A percentile compares a stretch with the other conserved stretches of the same genome.
Evolutionary conservation across 768 basidiomycete genomes (phyloP).

Genomic region (Cubamyces lactineus): DNA sequence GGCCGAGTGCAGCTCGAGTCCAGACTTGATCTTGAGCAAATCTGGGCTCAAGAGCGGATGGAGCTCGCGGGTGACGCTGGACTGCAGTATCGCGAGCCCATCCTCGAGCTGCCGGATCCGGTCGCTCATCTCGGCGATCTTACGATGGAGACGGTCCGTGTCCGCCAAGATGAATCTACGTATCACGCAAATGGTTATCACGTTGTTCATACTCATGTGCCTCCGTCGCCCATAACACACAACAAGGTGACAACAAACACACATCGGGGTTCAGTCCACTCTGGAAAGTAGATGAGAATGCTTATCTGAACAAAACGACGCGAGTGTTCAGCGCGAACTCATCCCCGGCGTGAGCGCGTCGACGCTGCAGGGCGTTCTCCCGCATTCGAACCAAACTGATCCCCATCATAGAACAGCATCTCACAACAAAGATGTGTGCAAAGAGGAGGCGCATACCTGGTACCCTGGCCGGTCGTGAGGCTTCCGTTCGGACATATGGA

Average conservation of each 20-base stretch:
- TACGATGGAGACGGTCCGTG: conserved; percentile 64
- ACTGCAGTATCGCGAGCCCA: conserved; percentile 61
- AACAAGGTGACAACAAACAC: too few relatives aligned
- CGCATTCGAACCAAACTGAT: too few relatives aligned
- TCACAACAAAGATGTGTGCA: background rate
- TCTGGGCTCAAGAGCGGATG: conserved; percentile 63
- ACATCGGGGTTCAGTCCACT: too few relatives aligned
- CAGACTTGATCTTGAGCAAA: conserved; percentile 57
- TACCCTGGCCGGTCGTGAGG: conserved; percentile 77
- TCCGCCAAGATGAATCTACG: conserved; percentile 65
- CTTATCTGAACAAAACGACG: too few relatives aligned
- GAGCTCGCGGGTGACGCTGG: conserved; percentile 53
- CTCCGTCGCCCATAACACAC: background rate
- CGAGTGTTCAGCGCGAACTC: too few relatives aligned
- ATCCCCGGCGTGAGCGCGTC: too few relatives aligned
- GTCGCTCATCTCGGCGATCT: conserved; percentile 67
- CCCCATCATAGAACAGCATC: too few relatives aligned
- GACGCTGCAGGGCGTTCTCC: too few relatives aligned
- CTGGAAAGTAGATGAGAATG: too few relatives aligned
- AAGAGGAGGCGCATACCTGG: conserved; percentile 50
- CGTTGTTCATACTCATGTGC: background rate
- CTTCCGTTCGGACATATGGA: conserved; percentile 82
- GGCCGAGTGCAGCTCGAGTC: conserved; percentile 49
- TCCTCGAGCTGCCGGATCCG: conserved; percentile 74
- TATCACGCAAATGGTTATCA: background rate